Conservation (phyloP, 1,284 basidiomycete genomes). For the Moesziomyces globuligerus region DNA sequence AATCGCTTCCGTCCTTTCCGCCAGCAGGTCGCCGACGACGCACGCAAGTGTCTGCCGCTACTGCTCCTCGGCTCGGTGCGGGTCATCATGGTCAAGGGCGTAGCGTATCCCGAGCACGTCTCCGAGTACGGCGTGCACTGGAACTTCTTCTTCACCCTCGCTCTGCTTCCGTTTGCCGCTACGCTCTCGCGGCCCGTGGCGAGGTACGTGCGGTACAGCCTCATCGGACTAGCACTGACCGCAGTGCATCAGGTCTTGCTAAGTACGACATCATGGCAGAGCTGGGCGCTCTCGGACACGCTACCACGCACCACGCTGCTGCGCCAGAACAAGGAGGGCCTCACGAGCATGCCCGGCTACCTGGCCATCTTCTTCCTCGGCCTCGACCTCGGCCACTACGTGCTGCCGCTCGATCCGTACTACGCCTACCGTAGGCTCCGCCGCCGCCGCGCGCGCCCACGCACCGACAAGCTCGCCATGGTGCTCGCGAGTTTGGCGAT, state of each 20-base stretch:
- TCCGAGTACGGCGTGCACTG: constrained; percentile 97
- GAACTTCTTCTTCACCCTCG: constrained; percentile 98
- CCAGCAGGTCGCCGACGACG: constrained; percentile 62
- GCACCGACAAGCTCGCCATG: constrained; percentile 49
- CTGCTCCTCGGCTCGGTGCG: constrained; percentile 80
- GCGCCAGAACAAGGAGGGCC: constrained; percentile 90
- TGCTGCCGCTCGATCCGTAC: constrained; percentile 79
- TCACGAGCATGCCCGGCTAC: constrained; percentile 86
- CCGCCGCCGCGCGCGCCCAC: constrained; percentile 4
- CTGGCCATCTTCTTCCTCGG: constrained; percentile 88
- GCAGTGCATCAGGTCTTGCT: constrained; percentile 33
- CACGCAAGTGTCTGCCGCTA: constrained; percentile 76
- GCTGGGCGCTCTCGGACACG: constrained; percentile 44
- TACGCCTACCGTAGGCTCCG: constrained; percentile 47
- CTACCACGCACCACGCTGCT: constrained; percentile 73
- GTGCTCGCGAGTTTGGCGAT: constrained; percentile 75
- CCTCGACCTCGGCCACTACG: constrained; percentile 80
- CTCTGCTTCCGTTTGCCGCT: constrained; percentile 80
- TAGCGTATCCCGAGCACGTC: constrained; percentile 92
- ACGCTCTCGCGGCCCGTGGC: constrained; percentile 72
- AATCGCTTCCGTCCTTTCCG: constrained; percentile 30
- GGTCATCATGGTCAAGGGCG: constrained; percentile 87
- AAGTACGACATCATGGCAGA: constrained; percentile 27
- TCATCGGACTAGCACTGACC: constrained; percentile 74
- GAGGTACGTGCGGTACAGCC: constrained; percentile 72